Evolutionary conservation across 352 stramenopile species (phyloP), one percentile per base, ranked within the genome.

Genomic region (Phytopythium chamaehyphon): DNA sequence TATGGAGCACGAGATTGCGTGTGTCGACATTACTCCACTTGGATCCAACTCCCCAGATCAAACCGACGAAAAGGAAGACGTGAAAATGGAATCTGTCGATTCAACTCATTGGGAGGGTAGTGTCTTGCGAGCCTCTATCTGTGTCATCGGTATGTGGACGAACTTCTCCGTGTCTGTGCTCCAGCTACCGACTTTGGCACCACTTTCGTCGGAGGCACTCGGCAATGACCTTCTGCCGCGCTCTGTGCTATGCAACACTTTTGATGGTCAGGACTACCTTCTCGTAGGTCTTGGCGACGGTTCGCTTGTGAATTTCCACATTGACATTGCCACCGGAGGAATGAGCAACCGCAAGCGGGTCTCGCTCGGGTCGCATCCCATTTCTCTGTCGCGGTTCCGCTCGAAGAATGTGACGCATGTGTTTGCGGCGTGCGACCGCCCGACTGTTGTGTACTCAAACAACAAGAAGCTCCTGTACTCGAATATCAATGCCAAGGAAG

Each of bases 211-310:
- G 11, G 75, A 91, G 47, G 69, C 70, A 4, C 66, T 96, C 7
- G 84, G 84, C 42, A 90, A 84, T 44, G 82, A 94, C 44, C 44
- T 93, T 16, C 73, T 97, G 43, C 86, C 90, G 1, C 80, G 93
- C 35, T 96, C 86, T 7, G 80, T 98, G 21, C 59, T 98, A 22
- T 87, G 88, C 60, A 90, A 90, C 47, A 87, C 81, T 9, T 92
- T 94, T 43, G 88, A 96, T 47, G 70, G 64, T 23, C 66, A 88
- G 37, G 61, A 94, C 57, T 98, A 98, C 57, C 56, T 99, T 19
- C 79, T 99, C 22, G 90, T 99, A 14, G 97, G 96, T 46, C 75
- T 99, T n/a, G 97, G 96, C 16, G 96, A 99, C 64, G 97, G 96
- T 16, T 95, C 81, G 61, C 63, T 98, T 9, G 84, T 98, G 48